Conservation (phyloP, 768 basidiomycete genomes). For the Boletus edulis region DNA sequence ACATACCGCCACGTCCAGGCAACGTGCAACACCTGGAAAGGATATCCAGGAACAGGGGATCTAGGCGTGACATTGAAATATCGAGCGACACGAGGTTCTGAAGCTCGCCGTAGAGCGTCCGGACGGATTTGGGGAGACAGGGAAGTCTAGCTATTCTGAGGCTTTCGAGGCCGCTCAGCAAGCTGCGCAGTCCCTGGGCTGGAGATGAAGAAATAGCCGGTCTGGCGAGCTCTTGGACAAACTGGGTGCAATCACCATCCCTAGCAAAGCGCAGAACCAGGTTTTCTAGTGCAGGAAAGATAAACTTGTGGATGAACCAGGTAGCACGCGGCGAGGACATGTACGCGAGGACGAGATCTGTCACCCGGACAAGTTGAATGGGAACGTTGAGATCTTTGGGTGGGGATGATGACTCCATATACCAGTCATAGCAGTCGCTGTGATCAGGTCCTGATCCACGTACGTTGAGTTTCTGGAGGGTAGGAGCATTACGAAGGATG, state of each 20-base stretch:
- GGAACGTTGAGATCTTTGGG: conserved; percentile 23
- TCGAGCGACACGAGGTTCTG: conserved; percentile 43
- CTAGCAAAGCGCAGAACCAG: conserved; percentile 48
- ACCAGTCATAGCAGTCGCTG: conserved; percentile 35
- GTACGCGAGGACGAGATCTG: conserved; percentile 47
- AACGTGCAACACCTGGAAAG: background rate
- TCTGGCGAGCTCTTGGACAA: conserved; percentile 42
- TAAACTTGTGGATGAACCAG: conserved; percentile 24
- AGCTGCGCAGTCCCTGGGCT: conserved; percentile 34
- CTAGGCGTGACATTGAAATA: background rate
- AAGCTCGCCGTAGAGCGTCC: conserved; percentile 46
- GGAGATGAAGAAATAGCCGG: conserved; percentile 24
- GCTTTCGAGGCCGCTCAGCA: conserved; percentile 45
- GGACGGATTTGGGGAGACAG: conserved; percentile 33
- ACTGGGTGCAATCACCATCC: conserved; percentile 48
- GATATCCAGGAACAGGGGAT: background rate
- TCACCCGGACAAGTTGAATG: conserved; percentile 28
- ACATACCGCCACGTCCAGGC: conserved; percentile 11
- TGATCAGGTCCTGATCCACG: conserved; percentile 56
- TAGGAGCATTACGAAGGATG: conserved; percentile 52
- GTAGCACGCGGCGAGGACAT: conserved; percentile 44
- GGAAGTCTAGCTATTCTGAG: conserved; percentile 54
- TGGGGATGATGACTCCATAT: conserved; percentile 3
- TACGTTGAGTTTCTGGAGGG: conserved; percentile 52
- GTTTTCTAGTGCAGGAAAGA: conserved; percentile 34